Conservation (phyloP, 2,329 filamentous ascomycete species). For the Karstenula rhodostoma region DNA sequence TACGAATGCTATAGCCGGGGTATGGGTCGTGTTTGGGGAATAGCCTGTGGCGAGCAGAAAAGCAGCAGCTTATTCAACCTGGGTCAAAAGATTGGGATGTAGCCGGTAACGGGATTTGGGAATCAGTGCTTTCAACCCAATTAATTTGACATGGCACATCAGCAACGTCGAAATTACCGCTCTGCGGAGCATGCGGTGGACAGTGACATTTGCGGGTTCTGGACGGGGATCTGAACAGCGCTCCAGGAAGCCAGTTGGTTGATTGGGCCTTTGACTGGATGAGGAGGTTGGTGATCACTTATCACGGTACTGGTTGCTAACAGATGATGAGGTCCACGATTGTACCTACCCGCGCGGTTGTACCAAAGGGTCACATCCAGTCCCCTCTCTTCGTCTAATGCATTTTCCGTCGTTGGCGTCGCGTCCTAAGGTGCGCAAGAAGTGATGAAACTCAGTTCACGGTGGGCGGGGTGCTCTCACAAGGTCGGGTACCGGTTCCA, state of each 20-base stretch:
- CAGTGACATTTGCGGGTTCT: constrained; percentile 1
- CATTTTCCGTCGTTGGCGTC: constrained; percentile 17
- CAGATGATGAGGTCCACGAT: constrained; percentile 22
- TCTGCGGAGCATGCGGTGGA: constrained; percentile 1
- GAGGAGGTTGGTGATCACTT: constrained; percentile 16
- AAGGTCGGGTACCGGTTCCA: constrained; percentile 1
- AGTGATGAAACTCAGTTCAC: constrained; percentile 9
- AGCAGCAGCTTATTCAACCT: constrained; percentile 13
- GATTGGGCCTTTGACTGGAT: background rate
- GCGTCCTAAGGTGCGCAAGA: constrained; percentile 9
- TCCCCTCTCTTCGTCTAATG: constrained; percentile 25
- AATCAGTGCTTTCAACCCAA: constrained; percentile 13
- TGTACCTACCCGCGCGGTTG: constrained; percentile 21
- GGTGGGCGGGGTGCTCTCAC: background rate
- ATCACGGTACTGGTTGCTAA: constrained; percentile 17
- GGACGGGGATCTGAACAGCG: background rate
- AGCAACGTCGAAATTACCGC: constrained; percentile 15
- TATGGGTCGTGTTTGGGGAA: constrained; percentile 15
- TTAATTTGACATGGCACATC: constrained; percentile 22
- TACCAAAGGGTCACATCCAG: constrained; percentile 26
- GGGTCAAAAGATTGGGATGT: constrained; percentile 12
- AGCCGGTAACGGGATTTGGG: constrained; percentile 14
- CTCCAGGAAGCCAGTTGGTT: background rate
- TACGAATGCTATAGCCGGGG: constrained; percentile 23
- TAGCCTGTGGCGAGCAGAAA: constrained; percentile 20